Percentiles rank a stretch among this genome's conserved stretches.
These are phyloP conservation scores for Jatropha podagrica DNA, from an alignment of 441 rosid species.

Conservation along the genomic window DNA sequence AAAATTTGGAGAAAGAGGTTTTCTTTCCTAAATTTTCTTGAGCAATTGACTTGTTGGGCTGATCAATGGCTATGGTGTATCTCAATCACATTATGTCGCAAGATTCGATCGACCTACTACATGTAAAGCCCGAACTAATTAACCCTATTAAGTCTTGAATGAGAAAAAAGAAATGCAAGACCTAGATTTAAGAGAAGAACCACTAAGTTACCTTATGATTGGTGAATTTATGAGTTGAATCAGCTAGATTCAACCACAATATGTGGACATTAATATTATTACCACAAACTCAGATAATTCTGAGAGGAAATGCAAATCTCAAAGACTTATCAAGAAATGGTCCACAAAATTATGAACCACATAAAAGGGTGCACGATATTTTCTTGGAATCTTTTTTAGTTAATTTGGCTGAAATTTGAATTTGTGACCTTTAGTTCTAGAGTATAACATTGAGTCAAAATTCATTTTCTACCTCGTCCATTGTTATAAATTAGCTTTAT, in stretches of 20 bases:
- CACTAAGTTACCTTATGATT: neutral
- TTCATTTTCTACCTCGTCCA: neutral
- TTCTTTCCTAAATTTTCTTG: neutral
- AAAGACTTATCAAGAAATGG: neutral
- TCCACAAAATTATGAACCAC: neutral
- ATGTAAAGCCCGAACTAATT: neutral
- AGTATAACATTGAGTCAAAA: too few species aligned
- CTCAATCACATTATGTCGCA: neutral
- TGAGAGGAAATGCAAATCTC: neutral
- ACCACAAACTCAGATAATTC: neutral
- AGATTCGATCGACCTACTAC: neutral
- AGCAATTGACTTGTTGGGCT: neutral
- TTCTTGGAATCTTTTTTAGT: too few species aligned
- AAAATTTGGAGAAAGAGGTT: neutral
- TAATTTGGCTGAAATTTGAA: too few species aligned
- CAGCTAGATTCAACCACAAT: neutral
- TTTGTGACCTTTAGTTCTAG: too few species aligned
- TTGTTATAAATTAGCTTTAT: neutral
- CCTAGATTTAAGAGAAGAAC: neutral
- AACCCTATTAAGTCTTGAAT: neutral
- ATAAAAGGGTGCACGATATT: neutral
- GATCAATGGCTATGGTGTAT: neutral
- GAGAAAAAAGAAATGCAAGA: neutral
- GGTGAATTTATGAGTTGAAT: constrained; percentile 1
- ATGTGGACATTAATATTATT: neutral